Evolutionary conservation across 495 filamentous ascomycete species (phyloP), one percentile per base, ranked within the genome.

Genomic region (Jackrogersella minutella): DNA sequence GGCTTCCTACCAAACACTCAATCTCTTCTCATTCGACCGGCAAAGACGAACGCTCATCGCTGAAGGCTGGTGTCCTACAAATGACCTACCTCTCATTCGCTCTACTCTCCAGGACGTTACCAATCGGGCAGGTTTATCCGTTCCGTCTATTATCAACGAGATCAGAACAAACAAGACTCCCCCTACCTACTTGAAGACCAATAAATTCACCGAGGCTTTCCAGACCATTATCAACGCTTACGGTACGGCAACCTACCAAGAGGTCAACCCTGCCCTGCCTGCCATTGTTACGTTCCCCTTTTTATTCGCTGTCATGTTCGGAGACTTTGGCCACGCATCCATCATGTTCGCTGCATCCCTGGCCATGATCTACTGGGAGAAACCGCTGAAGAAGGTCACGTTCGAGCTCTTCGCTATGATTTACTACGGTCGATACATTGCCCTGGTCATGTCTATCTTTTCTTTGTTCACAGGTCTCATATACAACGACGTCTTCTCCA

Each of bases 151-250:
- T 73, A 91, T 99, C 80, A 97, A 97, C 72, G 92, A 96, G 78
- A 95, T 99, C 73, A 87, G 84, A 54, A 98, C 95, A 47, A 93
- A 91, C 79, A 98, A 97, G 82, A 97, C 92, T 9, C 95, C 95
- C 31, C 95, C 95, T 1, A 99, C 95, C 0, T 97, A 93, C 76
- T 86, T 97, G 73, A 92, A 93, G 74, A 97, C 92, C 36, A 99
- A 97, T 82, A 97, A 93, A 77, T 99, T 99, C 75, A 98, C 96
- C 3, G 89, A 96, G 69, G 95, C 86, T 14, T 99, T 99, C 83
- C 95, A 99, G 76, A 99, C 96, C 19, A 99, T 99, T 69, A 93
- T 99, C 77, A 93, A 98, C 70, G 94, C 96, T 47, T 99, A 99
- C 74, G 95, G 95, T 70, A 96, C 94, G 26, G 90, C 94, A 13